These are phyloP conservation scores for Aspergillus indologenus DNA, from an alignment of 495 filamentous ascomycete species.

Conservation along the genomic window DNA sequence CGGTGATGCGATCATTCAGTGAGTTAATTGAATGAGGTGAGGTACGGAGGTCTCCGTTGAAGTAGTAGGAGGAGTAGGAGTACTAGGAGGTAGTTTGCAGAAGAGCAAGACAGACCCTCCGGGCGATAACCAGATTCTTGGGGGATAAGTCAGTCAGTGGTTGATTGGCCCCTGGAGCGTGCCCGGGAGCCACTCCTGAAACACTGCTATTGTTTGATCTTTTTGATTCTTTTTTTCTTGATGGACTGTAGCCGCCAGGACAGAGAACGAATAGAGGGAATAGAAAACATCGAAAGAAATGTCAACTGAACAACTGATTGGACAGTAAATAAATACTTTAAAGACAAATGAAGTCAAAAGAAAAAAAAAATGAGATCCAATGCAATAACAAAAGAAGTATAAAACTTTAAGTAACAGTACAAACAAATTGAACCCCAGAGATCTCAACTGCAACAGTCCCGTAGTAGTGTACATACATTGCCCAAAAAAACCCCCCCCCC, in stretches of 20 bases:
- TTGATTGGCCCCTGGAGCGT: conserved; percentile 9
- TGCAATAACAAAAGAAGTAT: background rate
- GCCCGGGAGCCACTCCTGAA: conserved; percentile 1
- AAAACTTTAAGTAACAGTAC: conserved; percentile 1
- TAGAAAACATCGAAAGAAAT: too few relatives aligned
- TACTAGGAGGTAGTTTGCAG: too few relatives aligned
- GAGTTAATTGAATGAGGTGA: too few relatives aligned
- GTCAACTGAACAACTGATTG: too few relatives aligned
- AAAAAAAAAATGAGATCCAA: conserved; percentile 3
- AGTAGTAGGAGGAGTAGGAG: too few relatives aligned
- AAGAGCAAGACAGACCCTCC: background rate
- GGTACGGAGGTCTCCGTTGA: too few relatives aligned
- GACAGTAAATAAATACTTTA: too few relatives aligned
- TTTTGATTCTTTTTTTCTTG: too few relatives aligned
- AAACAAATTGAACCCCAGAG: background rate
- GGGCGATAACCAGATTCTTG: conserved; percentile 1
- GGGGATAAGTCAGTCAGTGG: conserved; percentile 12
- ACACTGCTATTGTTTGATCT: conserved; percentile 2
- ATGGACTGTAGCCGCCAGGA: too few relatives aligned
- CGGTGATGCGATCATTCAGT: too few relatives aligned
- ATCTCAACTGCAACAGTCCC: conserved; percentile 18
- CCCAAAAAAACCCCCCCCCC: conserved; percentile 2
- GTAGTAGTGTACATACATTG: conserved; percentile 39
- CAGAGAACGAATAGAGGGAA: too few relatives aligned
- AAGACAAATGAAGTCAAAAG: too few relatives aligned